Evolutionary conservation across 305 asterid genomes (phyloP), one percentile per base, ranked within the genome.

Genomic region (Euphrasia arctica): DNA sequence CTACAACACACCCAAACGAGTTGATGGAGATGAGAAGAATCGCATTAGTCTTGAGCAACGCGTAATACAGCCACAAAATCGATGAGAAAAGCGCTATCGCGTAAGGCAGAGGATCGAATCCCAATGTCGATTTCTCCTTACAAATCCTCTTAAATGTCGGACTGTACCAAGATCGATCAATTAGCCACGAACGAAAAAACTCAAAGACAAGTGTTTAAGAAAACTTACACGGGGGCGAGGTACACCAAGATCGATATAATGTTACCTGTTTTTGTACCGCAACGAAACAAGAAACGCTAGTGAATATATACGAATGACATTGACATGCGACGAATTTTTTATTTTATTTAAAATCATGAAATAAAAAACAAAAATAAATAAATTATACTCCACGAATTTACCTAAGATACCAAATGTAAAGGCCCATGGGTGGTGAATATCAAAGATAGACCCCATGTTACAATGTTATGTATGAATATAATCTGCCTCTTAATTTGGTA

Each of bases 21-120:
- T 89, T 89, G 84, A 89, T 85, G 64, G 91, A 65, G 75, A 86
- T 79, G 11, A 89, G 82, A 28, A 89, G 89, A 27, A 59, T 1
- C 1, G 88, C 80, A 43, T 72, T 60, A 15, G 74, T 55, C 62
- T 85, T 85, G 10, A 85, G 72, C 50, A 85, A 43, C 0, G 97
- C 92, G 31, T 89, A 89, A 61, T 84, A 85, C 79, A 89, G 52
- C 95, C 97, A 89, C 11, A 89, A 70, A 89, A 79, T 78, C 6
- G 95, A 74, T 2, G 95, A 83, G 70, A 87, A 85, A 2, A 89
- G 84, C 4, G 91, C 83, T 5, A 87, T 87, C 3, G 75, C 69
- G 22, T 89, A 87, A 0, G 97, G 97, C 15, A 85, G 49, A 9
- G 89, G 78, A 60, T 87, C 86, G 62, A 75, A 89, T 12, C 91